Evolutionary conservation across 2,329 filamentous ascomycete genomes (phyloP).

Genomic region (Talaromyces albobiverticillius): DNA sequence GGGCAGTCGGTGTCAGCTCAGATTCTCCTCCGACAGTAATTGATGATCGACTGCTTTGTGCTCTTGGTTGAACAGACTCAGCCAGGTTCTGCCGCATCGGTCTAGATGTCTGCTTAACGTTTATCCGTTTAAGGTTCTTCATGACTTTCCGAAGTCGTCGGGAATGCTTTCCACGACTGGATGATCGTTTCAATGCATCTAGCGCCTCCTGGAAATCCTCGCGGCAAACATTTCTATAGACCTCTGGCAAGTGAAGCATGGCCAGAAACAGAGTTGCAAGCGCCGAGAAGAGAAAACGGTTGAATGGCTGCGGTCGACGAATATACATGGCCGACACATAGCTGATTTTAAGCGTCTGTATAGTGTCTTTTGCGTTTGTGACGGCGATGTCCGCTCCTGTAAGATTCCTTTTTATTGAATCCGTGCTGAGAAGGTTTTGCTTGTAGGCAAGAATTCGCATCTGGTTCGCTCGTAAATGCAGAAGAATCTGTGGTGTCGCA

Average conservation of each 20-base stretch:
- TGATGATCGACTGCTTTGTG: not conserved
- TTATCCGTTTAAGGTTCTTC: conserved; percentile 49
- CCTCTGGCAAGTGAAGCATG: conserved; percentile 59
- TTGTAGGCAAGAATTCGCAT: conserved; percentile 86
- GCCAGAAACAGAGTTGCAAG: conserved; percentile 62
- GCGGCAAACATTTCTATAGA: conserved; percentile 56
- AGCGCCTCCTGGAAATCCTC: conserved; percentile 65
- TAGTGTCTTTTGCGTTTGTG: conserved; percentile 62
- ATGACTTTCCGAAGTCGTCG: conserved; percentile 63
- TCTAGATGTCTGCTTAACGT: not conserved
- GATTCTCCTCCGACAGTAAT: not conserved
- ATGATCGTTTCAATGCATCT: conserved; percentile 61
- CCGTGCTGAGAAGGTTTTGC: conserved; percentile 77
- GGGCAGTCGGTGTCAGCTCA: not conserved
- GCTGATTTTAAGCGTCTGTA: conserved; percentile 58
- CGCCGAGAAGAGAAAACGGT: conserved; percentile 63
- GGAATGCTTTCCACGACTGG: conserved; percentile 58
- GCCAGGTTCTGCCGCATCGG: not conserved
- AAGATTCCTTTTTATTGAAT: conserved; percentile 73
- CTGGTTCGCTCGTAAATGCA: conserved; percentile 85
- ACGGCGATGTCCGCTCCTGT: conserved; percentile 67
- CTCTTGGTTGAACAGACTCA: not conserved
- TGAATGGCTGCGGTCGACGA: conserved; percentile 61
- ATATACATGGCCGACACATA: conserved; percentile 61
- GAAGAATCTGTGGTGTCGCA: conserved; percentile 73